A percentile compares a stretch with the other conserved stretches of the same genome.
Conservation (phyloP, 768 basidiomycete species). For the Crassisporium funariophilum region DNA sequence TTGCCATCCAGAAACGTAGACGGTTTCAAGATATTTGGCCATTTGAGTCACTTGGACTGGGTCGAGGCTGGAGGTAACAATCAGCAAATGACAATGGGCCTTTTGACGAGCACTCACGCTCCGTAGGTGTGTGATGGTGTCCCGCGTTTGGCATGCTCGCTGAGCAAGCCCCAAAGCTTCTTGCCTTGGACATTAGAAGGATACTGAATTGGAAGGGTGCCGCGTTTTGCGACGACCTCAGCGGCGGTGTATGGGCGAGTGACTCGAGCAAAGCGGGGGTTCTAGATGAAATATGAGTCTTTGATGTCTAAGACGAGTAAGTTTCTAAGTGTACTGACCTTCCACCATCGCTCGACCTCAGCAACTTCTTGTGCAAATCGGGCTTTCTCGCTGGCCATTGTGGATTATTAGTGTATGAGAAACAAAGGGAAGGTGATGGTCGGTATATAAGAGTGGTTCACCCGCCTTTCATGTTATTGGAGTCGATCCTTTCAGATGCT, state of each 20-base stretch:
- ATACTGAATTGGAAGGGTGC: slow-evolving; percentile 82
- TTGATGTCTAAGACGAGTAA: slow-evolving; percentile 9
- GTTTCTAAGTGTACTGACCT: slow-evolving; percentile 52
- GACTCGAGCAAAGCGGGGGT: slow-evolving; percentile 83
- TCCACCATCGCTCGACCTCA: slow-evolving; percentile 90
- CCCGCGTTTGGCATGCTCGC: slow-evolving; percentile 72
- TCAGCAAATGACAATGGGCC: background rate
- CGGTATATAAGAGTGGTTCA: slow-evolving; percentile 28
- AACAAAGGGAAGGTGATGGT: slow-evolving; percentile 16
- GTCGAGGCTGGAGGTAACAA: slow-evolving; percentile 69
- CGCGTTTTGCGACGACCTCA: slow-evolving; percentile 93
- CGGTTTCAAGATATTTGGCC: slow-evolving; percentile 97
- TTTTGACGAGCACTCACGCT: slow-evolving; percentile 69
- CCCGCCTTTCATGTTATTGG: slow-evolving; percentile 21
- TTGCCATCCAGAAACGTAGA: slow-evolving; percentile 98
- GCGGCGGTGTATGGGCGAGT: slow-evolving; percentile 91
- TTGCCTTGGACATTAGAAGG: slow-evolving; percentile 83
- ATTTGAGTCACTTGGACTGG: slow-evolving; percentile 98
- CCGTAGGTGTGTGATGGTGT: slow-evolving; percentile 96
- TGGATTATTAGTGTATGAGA: slow-evolving; percentile 18
- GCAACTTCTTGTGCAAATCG: slow-evolving; percentile 82
- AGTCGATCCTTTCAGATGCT: slow-evolving; percentile 27
- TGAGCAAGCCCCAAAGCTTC: slow-evolving; percentile 80
- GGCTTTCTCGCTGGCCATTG: slow-evolving; percentile 67
- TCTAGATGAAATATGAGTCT: slow-evolving; percentile 43